Evolutionary conservation across 2,329 filamentous ascomycete species (phyloP).

Genomic region (Colletotrichum chlorophyti): DNA sequence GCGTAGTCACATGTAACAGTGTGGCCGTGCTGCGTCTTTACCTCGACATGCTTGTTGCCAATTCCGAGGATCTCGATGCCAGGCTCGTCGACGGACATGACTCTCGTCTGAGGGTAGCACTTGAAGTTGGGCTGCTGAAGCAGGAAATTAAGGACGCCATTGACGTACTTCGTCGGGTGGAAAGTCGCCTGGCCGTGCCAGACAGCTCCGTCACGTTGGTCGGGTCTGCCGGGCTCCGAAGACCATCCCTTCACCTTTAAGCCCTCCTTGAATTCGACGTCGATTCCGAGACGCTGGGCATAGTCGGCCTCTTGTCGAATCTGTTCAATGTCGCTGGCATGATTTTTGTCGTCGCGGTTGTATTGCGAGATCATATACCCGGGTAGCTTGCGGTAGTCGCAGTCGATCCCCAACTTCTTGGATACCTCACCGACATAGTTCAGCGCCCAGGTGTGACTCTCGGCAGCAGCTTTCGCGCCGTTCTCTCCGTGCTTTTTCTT

Average conservation of each 20-base stretch:
- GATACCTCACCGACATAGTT: conserved; percentile 57
- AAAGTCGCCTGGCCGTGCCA: conserved; percentile 58
- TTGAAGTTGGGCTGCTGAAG: conserved; percentile 57
- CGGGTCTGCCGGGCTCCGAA: conserved; percentile 41
- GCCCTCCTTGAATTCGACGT: conserved; percentile 48
- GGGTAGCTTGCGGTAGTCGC: conserved; percentile 59
- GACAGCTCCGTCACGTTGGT: conserved; percentile 58
- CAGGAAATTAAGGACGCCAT: conserved; percentile 59
- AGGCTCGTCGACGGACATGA: conserved; percentile 54
- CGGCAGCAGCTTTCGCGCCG: conserved; percentile 55
- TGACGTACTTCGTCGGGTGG: conserved; percentile 62
- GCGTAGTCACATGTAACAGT: conserved; percentile 55
- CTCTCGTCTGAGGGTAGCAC: conserved; percentile 58
- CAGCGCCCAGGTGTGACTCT: conserved; percentile 62
- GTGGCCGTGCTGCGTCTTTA: conserved; percentile 53
- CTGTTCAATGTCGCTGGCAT: conserved; percentile 51
- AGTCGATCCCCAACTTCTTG: conserved; percentile 57
- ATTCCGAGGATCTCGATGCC: conserved; percentile 51
- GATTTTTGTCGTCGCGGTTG: conserved; percentile 44
- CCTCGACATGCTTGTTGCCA: conserved; percentile 50
- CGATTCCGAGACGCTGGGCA: conserved; percentile 50
- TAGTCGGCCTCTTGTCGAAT: conserved; percentile 52
- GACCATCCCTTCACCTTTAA: conserved; percentile 59
- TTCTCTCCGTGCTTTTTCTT: conserved; percentile 57
- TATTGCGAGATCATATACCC: conserved; percentile 60